Conservation (phyloP, 108 stramenopile genomes). For the Cyclotella kingstonii region DNA sequence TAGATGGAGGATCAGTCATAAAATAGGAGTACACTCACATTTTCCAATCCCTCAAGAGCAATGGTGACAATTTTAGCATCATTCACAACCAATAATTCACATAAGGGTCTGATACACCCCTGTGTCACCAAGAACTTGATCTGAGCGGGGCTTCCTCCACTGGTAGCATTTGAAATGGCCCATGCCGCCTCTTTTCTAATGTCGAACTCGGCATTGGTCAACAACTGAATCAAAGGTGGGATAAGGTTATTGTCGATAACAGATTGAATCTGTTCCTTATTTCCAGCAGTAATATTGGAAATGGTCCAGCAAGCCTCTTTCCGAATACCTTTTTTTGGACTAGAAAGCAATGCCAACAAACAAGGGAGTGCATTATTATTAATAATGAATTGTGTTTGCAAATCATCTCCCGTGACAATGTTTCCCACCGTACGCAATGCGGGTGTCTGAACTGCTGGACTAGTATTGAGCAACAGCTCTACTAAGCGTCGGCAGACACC, state of each 20-base stretch:
- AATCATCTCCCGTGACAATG: slow-evolving; percentile 96
- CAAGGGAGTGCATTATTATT: slow-evolving; percentile 93
- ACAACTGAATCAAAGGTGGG: slow-evolving; percentile 92
- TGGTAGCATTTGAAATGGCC: slow-evolving; percentile 98
- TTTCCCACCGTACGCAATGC: slow-evolving; percentile 97
- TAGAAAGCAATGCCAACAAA: slow-evolving; percentile 86
- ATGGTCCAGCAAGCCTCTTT: slow-evolving; percentile 99
- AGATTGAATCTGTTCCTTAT: slow-evolving; percentile 97
- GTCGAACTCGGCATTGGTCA: slow-evolving; percentile 95
- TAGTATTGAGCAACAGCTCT: slow-evolving; percentile 91
- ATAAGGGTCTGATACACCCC: slow-evolving; percentile 93
- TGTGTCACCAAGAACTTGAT: slow-evolving; percentile 92
- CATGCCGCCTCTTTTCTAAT: slow-evolving; percentile 99
- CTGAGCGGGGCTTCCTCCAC: slow-evolving; percentile 93
- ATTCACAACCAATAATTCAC: slow-evolving; percentile 86
- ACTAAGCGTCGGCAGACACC: slow-evolving; percentile 94
- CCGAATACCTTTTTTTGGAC: slow-evolving; percentile 96
- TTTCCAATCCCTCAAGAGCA: slow-evolving; percentile 97
- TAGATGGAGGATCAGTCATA: background rate
- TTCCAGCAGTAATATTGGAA: slow-evolving; percentile 98
- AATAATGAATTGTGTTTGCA: slow-evolving; percentile 96
- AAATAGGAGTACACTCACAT: slow-evolving; percentile 45
- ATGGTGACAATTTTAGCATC: slow-evolving; percentile 97
- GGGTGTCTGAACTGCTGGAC: slow-evolving; percentile 95
- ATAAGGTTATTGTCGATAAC: slow-evolving; percentile 95